A percentile compares a stretch with the other conserved stretches of the same genome.
These are phyloP conservation scores for Talaromyces islandicus DNA, from an alignment of 2,329 filamentous ascomycete species.

Conservation along the genomic window DNA sequence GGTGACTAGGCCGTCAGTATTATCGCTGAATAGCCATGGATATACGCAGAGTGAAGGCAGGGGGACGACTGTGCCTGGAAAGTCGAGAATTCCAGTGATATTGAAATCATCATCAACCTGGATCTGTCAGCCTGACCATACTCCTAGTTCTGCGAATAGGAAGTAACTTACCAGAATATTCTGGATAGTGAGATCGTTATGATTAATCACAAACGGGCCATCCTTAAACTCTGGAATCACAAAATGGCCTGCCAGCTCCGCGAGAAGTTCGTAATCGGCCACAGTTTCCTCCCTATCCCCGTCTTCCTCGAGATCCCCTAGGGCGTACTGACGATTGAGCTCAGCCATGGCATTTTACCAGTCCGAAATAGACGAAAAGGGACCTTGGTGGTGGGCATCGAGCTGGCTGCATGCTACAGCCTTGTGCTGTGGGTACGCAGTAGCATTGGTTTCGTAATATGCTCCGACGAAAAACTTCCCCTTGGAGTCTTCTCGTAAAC, in stretches of 20 bases:
- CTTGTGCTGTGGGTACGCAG: background rate
- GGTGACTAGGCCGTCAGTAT: background rate
- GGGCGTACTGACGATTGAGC: background rate
- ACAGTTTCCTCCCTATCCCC: background rate
- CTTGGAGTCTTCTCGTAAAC: background rate
- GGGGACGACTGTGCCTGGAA: conserved; percentile 12
- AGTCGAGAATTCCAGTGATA: conserved; percentile 13
- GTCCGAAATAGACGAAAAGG: background rate
- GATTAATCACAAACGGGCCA: background rate
- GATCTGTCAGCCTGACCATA: background rate
- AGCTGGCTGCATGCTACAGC: background rate
- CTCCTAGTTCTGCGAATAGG: background rate
- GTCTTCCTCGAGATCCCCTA: background rate
- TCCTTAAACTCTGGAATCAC: background rate
- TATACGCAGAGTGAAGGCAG: conserved; percentile 8
- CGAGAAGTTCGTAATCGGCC: background rate
- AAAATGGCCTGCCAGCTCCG: conserved; percentile 1
- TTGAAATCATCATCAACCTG: conserved; percentile 14
- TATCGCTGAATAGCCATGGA: background rate
- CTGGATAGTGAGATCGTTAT: conserved; percentile 1
- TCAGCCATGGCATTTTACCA: conserved; percentile 1
- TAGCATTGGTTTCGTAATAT: background rate
- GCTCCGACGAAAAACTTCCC: background rate
- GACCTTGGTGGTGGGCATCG: background rate
- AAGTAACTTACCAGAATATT: background rate